Evolutionary conservation across 2,329 filamentous ascomycete genomes (phyloP).

Genomic region (Taxawa tesnikishii): DNA sequence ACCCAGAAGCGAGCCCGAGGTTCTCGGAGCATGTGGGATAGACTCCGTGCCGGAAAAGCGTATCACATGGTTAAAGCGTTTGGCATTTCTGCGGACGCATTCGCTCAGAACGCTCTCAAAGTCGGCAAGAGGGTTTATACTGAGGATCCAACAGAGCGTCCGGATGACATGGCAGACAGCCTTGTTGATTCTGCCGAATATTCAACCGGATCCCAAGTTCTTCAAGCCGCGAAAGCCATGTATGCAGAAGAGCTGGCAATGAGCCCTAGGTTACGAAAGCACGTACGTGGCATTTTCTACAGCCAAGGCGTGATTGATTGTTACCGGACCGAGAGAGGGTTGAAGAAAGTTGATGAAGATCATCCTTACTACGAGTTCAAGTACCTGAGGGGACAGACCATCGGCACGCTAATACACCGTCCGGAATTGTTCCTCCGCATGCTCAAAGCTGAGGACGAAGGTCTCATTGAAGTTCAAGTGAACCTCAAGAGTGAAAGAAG

Average conservation of each 20-base stretch:
- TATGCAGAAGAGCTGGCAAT: constrained; percentile 82
- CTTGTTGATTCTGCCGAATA: constrained; percentile 62
- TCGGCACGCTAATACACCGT: constrained; percentile 65
- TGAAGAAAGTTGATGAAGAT: constrained; percentile 85
- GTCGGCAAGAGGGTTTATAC: constrained; percentile 68
- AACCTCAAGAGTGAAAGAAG: constrained; percentile 62
- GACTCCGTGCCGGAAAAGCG: constrained; percentile 66
- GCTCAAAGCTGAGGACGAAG: constrained; percentile 93
- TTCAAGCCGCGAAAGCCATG: constrained; percentile 71
- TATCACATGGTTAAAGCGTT: constrained; percentile 79
- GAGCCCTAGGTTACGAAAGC: constrained; percentile 80
- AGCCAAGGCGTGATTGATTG: constrained; percentile 75
- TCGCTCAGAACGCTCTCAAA: constrained; percentile 75
- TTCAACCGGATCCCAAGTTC: constrained; percentile 59
- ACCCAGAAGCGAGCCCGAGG: constrained; percentile 72
- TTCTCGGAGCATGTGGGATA: constrained; percentile 69
- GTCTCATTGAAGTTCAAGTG: constrained; percentile 75
- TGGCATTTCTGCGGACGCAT: constrained; percentile 76
- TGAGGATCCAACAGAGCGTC: constrained; percentile 69
- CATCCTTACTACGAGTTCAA: constrained; percentile 98
- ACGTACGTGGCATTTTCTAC: constrained; percentile 74
- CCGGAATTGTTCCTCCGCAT: constrained; percentile 92
- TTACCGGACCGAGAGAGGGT: constrained; percentile 81
- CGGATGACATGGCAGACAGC: constrained; percentile 76
- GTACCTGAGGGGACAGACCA: constrained; percentile 82